Percentiles rank a stretch among this genome's conserved stretches.
Conservation (phyloP, 257 asterid species). For the Linaria vulgaris region DNA sequence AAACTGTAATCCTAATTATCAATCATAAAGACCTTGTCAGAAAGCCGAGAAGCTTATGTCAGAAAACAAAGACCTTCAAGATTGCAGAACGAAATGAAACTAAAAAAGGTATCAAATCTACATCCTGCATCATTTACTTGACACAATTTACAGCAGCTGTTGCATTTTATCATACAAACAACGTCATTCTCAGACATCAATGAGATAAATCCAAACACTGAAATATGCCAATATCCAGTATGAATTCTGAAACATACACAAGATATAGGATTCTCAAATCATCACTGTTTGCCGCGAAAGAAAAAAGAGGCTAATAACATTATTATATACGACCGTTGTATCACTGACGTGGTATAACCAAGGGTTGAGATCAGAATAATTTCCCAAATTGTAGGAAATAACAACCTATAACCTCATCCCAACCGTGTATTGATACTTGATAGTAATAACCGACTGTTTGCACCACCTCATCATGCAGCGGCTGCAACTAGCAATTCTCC, state of each 20-base stretch:
- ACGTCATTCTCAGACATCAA: not conserved
- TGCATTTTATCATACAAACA: not conserved
- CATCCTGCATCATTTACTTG: not conserved
- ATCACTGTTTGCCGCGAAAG: not conserved
- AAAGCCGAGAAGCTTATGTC: not conserved
- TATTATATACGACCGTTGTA: no score
- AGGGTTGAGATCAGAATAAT: no score
- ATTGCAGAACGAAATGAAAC: not conserved
- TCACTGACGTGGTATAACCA: no score
- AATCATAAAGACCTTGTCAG: not conserved
- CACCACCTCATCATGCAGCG: no score
- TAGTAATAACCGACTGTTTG: no score
- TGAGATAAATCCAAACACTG: not conserved
- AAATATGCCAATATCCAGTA: not conserved
- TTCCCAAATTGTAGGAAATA: no score
- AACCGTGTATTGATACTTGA: no score
- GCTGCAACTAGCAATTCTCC: not conserved
- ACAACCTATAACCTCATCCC: no score
- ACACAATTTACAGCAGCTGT: not conserved
- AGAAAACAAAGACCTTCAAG: no score
- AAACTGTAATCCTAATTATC: not conserved
- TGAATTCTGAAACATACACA: constrained; percentile 8
- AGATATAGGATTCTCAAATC: no score
- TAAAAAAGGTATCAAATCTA: not conserved
- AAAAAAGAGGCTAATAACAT: no score